phyloP scores from a whole-genome alignment of 441 rosid genomes.

The Populus hybrid region DNA sequence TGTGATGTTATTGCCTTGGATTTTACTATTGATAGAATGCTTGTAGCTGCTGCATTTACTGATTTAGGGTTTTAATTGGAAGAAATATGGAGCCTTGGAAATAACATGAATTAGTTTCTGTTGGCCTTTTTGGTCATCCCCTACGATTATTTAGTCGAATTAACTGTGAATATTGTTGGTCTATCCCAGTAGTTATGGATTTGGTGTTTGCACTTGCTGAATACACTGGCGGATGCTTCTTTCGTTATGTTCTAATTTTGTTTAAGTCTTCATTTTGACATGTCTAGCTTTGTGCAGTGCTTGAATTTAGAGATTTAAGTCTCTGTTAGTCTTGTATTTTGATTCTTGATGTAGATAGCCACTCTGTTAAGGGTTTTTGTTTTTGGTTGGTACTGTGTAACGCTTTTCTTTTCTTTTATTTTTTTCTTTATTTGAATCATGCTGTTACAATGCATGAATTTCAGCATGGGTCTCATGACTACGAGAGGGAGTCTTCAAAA shows the following conservation, averaged over 20 bases:
- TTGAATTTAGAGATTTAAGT: neutral
- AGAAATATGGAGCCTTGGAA: neutral
- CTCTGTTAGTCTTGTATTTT: neutral
- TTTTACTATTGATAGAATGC: neutral
- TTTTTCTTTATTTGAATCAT: neutral
- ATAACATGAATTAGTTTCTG: neutral
- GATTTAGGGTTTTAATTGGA: neutral
- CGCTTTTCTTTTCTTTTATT: too few species aligned
- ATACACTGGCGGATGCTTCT: neutral
- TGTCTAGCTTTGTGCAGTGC: neutral
- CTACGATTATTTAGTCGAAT: neutral
- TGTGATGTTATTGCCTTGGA: neutral
- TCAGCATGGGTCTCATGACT: conserved; percentile 68
- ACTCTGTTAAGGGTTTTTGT: neutral
- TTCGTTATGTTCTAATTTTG: neutral
- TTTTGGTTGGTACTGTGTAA: neutral
- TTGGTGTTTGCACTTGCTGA: neutral
- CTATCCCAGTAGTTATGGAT: neutral
- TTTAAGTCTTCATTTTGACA: neutral
- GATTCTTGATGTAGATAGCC: neutral
- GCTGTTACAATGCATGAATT: conserved; percentile 6
- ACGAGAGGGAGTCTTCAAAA: conserved; percentile 56
- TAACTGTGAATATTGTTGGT: neutral
- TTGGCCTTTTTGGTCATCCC: neutral
- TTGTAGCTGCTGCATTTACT: too few species aligned